Evolutionary conservation across 345 rosid species (phyloP).

Genomic region (Melaleuca alternifolia): DNA sequence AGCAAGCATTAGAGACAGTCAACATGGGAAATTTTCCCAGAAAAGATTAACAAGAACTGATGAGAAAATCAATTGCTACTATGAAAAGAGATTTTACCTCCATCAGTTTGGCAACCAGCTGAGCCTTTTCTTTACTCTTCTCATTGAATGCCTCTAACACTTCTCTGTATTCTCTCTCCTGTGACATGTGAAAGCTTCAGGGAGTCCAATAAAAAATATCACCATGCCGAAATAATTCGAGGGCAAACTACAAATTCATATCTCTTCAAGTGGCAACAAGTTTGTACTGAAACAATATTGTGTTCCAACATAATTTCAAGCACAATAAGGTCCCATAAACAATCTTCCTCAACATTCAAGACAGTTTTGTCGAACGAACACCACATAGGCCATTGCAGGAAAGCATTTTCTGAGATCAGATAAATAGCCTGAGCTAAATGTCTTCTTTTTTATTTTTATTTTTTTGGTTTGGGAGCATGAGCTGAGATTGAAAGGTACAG

Average conservation of each 20-base stretch:
- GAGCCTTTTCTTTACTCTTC: slow-evolving; percentile 75
- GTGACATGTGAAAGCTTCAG: not conserved
- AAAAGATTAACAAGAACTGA: not conserved
- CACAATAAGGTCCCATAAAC: not conserved
- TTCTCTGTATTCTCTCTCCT: slow-evolving; percentile 94
- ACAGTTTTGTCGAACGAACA: not conserved
- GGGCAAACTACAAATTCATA: not conserved
- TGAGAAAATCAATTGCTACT: not conserved
- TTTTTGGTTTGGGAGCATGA: not conserved
- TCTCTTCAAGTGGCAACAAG: not conserved
- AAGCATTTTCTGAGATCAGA: not conserved
- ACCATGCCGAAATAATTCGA: not conserved
- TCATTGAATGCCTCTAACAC: slow-evolving; percentile 79
- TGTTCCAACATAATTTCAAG: not conserved
- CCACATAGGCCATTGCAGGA: not conserved
- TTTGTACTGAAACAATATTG: not conserved
- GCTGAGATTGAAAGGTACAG: not conserved
- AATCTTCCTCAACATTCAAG: not conserved
- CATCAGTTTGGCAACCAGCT: slow-evolving; percentile 58
- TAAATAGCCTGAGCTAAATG: not conserved
- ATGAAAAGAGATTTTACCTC: slow-evolving; percentile 37
- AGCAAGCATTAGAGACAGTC: not conserved
- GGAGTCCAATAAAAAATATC: not conserved
- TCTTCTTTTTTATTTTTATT: not conserved
- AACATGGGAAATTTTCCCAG: not conserved